phyloP scores from a whole-genome alignment of 1,284 basidiomycete genomes.

The Omphalotus olearius region DNA sequence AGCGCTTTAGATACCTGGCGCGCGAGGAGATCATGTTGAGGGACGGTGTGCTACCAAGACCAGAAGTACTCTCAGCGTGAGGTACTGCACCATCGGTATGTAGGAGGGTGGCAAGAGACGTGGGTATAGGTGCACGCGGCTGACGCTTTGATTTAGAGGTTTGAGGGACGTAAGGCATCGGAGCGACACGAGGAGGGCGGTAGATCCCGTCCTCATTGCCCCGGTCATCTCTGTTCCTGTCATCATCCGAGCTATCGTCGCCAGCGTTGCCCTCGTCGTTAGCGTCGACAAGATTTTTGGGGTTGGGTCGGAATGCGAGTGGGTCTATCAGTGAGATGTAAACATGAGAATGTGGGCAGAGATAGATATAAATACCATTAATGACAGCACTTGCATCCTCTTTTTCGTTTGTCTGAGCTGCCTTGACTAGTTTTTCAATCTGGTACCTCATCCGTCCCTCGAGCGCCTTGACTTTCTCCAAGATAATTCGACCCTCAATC shows the following conservation, averaged over 20 bases:
- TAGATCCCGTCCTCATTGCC: conserved; percentile 63
- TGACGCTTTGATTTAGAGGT: conserved; percentile 43
- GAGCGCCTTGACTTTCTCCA: conserved; percentile 79
- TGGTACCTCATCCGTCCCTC: conserved; percentile 92
- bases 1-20: conserved; percentile 74
- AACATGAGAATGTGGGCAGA: conserved; percentile 2
- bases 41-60: conserved; percentile 63
- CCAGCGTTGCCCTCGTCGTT: conserved; percentile 21
- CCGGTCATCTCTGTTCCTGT: conserved; percentile 26
- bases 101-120: conserved; percentile 67
- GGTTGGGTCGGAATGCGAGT: conserved; percentile 89
- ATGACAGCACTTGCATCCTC: conserved; percentile 37
- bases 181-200: conserved; percentile 88
- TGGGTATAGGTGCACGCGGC: conserved; percentile 54
- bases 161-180: conserved; percentile 82
- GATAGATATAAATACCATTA: conserved; percentile 50
- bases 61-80: conserved; percentile 73
- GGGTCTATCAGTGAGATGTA: conserved; percentile 53
- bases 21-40: conserved; percentile 52
- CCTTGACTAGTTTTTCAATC: conserved; percentile 86
- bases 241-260: conserved; percentile 14
- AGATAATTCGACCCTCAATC: conserved; percentile 67
- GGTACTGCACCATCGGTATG: conserved; percentile 63
- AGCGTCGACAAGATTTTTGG: conserved; percentile 53
- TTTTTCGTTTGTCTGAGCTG: conserved; percentile 61